phyloP scores from a whole-genome alignment of 1,139 yeast genomes.

The Suhomyces bokatorum region DNA sequence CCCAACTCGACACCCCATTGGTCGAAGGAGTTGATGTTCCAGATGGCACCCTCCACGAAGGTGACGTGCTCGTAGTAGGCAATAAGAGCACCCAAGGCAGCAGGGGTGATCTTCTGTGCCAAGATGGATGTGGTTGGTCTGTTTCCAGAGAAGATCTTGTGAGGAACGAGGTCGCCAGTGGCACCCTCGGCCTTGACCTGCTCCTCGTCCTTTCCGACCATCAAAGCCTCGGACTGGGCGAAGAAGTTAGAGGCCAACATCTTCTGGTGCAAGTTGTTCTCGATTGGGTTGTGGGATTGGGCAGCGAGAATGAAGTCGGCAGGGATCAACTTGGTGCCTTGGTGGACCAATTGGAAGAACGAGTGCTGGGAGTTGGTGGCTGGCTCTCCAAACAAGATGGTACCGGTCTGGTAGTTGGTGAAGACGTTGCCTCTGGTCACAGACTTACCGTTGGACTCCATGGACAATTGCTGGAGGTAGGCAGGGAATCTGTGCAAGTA shows the following conservation, averaged over 20 bases:
- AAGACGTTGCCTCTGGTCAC: constrained; percentile 89
- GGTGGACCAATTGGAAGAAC: constrained; percentile 98
- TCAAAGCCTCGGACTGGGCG: constrained; percentile 97
- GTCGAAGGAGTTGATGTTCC: constrained; percentile 99
- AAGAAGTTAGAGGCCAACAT: constrained; percentile 98
- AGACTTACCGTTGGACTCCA: constrained; percentile 99
- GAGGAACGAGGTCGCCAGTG: constrained; percentile 81
- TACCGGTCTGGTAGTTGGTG: constrained; percentile 93
- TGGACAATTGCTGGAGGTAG: constrained; percentile 94
- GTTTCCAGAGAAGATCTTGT: constrained; percentile 95
- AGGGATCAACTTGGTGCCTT: constrained; percentile 97
- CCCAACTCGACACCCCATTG: constrained; percentile 99
- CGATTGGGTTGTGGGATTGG: constrained; percentile 96
- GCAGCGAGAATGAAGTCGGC: constrained; percentile 97
- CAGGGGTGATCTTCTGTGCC: constrained; percentile 95
- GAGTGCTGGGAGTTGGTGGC: constrained; percentile 99
- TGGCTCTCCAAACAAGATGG: constrained; percentile 96
- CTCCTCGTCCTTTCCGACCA: constrained; percentile 90
- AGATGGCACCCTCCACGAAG: constrained; percentile 96
- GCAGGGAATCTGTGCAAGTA: constrained; percentile 99
- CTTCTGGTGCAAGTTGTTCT: constrained; percentile 88
- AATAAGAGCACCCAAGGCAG: constrained; percentile 90
- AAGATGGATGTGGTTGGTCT: constrained; percentile 98
- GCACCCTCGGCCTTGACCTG: constrained; percentile 91
- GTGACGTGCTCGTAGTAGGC: constrained; percentile 97